phyloP scores from a whole-genome alignment of 805 yeast genomes.

The Zygosaccharomyces bailii region DNA sequence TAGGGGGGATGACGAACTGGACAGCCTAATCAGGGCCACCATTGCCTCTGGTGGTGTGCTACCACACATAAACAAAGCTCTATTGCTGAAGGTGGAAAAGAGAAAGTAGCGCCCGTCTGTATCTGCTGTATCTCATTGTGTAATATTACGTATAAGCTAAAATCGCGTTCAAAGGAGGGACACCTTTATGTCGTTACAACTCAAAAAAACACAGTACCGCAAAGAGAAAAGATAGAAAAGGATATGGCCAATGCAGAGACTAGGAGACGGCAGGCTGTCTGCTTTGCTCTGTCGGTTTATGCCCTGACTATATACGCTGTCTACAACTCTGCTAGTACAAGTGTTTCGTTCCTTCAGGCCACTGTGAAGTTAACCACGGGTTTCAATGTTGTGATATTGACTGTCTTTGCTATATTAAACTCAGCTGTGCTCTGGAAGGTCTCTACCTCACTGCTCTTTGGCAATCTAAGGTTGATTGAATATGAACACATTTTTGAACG shows the following conservation, averaged over 20 bases:
- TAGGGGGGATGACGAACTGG: constrained; percentile 97
- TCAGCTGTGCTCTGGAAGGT: constrained; percentile 43
- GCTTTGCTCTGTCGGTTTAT: constrained; percentile 20
- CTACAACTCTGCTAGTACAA: constrained; percentile 24
- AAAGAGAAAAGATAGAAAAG: background rate
- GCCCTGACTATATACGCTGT: constrained; percentile 22
- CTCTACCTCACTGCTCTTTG: constrained; percentile 58
- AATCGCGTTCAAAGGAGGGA: constrained; percentile 6
- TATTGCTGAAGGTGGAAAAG: constrained; percentile 66
- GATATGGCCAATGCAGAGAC: constrained; percentile 13
- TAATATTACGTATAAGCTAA: background rate
- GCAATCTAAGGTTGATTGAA: constrained; percentile 71
- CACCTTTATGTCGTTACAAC: background rate
- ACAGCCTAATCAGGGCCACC: constrained; percentile 88
- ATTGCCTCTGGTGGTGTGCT: constrained; percentile 98
- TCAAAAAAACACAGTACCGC: background rate
- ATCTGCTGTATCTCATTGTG: constrained; percentile 3
- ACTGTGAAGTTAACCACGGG: constrained; percentile 52
- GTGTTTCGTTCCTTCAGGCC: constrained; percentile 39
- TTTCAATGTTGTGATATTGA: constrained; percentile 39
- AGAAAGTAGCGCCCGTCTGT: constrained; percentile 8
- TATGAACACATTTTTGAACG: constrained; percentile 68
- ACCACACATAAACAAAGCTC: constrained; percentile 86
- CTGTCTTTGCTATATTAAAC: constrained; percentile 44
- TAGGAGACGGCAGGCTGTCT: constrained; percentile 18